A percentile compares a stretch with the other conserved stretches of the same genome.
These are phyloP conservation scores for Macrocybe gigantea DNA, from an alignment of 768 basidiomycete species.

Conservation along the genomic window DNA sequence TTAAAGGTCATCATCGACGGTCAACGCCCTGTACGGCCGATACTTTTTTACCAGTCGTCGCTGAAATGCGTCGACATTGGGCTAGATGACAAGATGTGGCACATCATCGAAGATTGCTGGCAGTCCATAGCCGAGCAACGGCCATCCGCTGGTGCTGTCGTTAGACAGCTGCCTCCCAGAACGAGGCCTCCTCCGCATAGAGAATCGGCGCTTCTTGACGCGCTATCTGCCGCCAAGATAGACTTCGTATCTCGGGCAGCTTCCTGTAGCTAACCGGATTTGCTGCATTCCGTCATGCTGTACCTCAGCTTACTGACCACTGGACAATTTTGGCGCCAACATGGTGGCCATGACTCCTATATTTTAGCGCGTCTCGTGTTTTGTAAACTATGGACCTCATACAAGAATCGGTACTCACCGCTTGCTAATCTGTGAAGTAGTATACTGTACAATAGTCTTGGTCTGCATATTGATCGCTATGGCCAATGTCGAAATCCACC, in stretches of 20 bases:
- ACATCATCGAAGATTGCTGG: slow-evolving; percentile 22
- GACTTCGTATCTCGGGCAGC: slow-evolving; percentile 6
- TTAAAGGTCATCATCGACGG: slow-evolving; percentile 9
- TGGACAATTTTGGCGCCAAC: too few species aligned
- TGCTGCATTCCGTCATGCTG: too few species aligned
- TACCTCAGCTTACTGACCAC: too few species aligned
- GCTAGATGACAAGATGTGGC: slow-evolving; percentile 24
- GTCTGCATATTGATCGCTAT: too few species aligned
- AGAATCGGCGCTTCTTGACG: background rate
- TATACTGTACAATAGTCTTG: too few species aligned
- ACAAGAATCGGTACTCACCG: too few species aligned
- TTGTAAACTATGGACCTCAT: too few species aligned
- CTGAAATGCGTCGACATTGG: slow-evolving; percentile 10
- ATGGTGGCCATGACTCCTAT: too few species aligned
- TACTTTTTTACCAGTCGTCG: slow-evolving; percentile 14
- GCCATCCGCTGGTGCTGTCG: slow-evolving; percentile 14
- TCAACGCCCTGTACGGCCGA: slow-evolving; percentile 2
- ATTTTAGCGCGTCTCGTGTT: too few species aligned
- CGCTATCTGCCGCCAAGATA: background rate
- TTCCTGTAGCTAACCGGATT: background rate
- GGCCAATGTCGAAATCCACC: too few species aligned
- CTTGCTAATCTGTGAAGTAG: too few species aligned
- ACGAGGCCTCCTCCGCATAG: background rate
- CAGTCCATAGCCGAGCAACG: slow-evolving; percentile 17
- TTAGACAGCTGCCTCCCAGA: slow-evolving; percentile 7